Base-by-base conservation (phyloP, 2,329 filamentous ascomycete species). In the Fusarium brevicatenulatum region DNA sequence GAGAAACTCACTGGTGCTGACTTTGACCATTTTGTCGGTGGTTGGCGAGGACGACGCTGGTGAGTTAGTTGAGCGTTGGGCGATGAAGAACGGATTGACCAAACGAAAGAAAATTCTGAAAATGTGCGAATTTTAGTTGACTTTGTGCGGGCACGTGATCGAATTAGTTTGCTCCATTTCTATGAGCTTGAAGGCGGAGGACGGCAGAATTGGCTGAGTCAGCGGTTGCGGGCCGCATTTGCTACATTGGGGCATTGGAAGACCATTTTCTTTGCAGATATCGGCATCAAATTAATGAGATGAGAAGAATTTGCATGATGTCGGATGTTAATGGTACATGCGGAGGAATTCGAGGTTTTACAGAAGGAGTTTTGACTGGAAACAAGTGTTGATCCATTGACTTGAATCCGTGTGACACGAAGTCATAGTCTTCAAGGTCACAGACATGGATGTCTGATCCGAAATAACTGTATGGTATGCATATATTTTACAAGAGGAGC, bases 11-110 rank as follows among this genome's bases (percentile, higher is more conserved):
- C 88, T 83, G 81, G 82, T 84, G 87, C 89, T 91, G 84, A 92
- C 87, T 86, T 93, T 93, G 82, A 87, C 89, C 92, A 93, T 93
- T 85, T 84, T 89, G 88, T 71, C 76, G 80, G 77, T 76, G 59
- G 49, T 70, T 78, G 77, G 74, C 73, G 78, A 77, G 65, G 75
- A 72, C 70, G 74, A 70, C 65, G 65, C 55, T 63, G 60, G 65
- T 42, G 62, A 67, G 62, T 77, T 75, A 75, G 77, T 73, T 78
- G 75, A 80, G 72, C 78, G 78, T 78, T 80, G 80, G 77, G 79
- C 76, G 77, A 78, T 60, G 54, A 40, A 68, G 73, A 69, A 37
- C 68, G 64, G 68, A 58, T 76, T 78, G 71, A 63, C 68, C 63
- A 63, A 52, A 50, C 42, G 25, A n/a, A 28, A 55, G n/a, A 63